Conservation (phyloP, 2,329 filamentous ascomycete species). For the Claviceps digitariae region DNA sequence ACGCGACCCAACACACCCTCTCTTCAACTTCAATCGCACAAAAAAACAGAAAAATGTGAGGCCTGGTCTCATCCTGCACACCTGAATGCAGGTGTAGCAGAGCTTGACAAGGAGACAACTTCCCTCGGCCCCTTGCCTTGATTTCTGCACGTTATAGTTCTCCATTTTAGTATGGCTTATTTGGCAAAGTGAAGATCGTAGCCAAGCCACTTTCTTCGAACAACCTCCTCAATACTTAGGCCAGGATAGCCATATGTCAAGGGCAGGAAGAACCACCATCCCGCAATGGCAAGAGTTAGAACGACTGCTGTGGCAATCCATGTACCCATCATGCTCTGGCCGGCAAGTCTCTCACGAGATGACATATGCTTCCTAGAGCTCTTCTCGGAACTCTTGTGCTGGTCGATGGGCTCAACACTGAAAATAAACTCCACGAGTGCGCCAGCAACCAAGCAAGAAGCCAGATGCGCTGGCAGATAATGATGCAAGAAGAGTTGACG, state of each 20-base stretch:
- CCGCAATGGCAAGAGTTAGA: slow-evolving; percentile 51
- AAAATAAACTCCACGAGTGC: slow-evolving; percentile 93
- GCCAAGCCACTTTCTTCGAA: slow-evolving; percentile 83
- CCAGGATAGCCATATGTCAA: slow-evolving; percentile 93
- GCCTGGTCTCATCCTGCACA: background rate
- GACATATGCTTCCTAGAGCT: slow-evolving; percentile 48
- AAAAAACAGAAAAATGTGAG: background rate
- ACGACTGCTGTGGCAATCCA: slow-evolving; percentile 72
- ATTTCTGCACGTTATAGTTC: too few species aligned
- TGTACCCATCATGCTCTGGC: slow-evolving; percentile 60
- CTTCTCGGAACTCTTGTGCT: slow-evolving; percentile 28
- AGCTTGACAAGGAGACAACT: background rate
- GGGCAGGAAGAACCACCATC: slow-evolving; percentile 89
- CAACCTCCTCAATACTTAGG: slow-evolving; percentile 62
- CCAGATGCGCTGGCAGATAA: slow-evolving; percentile 88
- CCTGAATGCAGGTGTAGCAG: background rate
- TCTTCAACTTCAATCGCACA: background rate
- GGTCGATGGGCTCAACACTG: slow-evolving; percentile 59
- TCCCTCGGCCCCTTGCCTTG: background rate
- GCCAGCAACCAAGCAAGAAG: slow-evolving; percentile 78
- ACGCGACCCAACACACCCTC: background rate
- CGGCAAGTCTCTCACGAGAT: slow-evolving; percentile 69
- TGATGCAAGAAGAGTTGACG: slow-evolving; percentile 97
- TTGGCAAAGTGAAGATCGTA: slow-evolving; percentile 99
- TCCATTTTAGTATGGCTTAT: slow-evolving; percentile 37